Percentiles rank a stretch among this genome's conserved stretches.
These are phyloP conservation scores for Pseudonitzschia multistriata DNA, from an alignment of 108 stramenopile species.

Conservation along the genomic window DNA sequence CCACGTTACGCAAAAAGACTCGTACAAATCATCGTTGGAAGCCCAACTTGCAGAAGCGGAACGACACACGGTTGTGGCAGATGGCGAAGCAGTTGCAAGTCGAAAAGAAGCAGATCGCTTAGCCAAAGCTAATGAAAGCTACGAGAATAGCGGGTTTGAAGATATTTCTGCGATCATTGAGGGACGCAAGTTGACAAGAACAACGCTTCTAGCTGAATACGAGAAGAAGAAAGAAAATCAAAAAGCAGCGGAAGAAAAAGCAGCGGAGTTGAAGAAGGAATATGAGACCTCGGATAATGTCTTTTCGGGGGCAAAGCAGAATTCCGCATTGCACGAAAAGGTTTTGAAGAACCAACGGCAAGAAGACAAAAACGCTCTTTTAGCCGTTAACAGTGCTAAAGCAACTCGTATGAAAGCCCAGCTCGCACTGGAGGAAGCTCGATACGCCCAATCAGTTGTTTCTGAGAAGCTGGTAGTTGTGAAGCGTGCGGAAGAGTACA, in stretches of 20 bases:
- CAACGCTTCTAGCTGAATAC: constrained; percentile 40
- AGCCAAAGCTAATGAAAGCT: constrained; percentile 27
- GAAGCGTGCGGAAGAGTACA: constrained; percentile 67
- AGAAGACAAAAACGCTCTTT: constrained; percentile 53
- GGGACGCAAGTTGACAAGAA: constrained; percentile 34
- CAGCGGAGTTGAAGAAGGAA: constrained; percentile 49
- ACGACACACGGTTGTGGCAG: constrained; percentile 55
- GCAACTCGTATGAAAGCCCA: constrained; percentile 41
- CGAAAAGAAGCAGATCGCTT: constrained; percentile 51
- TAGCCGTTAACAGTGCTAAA: constrained; percentile 55
- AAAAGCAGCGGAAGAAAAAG: constrained; percentile 41
- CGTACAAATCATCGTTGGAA: constrained; percentile 49
- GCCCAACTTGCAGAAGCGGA: constrained; percentile 72
- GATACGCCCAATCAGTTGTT: constrained; percentile 39
- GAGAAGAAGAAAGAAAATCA: constrained; percentile 49
- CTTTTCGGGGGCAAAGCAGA: constrained; percentile 47
- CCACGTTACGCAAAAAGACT: constrained; percentile 48
- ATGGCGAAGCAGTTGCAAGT: constrained; percentile 48
- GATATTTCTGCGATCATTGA: constrained; percentile 24
- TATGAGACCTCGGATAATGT: constrained; percentile 52
- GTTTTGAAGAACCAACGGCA: constrained; percentile 37
- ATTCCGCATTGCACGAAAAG: constrained; percentile 46
- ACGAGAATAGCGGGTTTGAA: constrained; percentile 10
- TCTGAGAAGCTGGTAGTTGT: constrained; percentile 48
- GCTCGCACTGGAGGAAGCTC: constrained; percentile 28